A percentile compares a stretch with the other conserved stretches of the same genome.
Conservation (phyloP, 2,329 filamentous ascomycete genomes). For the Verruconis gallopava region DNA sequence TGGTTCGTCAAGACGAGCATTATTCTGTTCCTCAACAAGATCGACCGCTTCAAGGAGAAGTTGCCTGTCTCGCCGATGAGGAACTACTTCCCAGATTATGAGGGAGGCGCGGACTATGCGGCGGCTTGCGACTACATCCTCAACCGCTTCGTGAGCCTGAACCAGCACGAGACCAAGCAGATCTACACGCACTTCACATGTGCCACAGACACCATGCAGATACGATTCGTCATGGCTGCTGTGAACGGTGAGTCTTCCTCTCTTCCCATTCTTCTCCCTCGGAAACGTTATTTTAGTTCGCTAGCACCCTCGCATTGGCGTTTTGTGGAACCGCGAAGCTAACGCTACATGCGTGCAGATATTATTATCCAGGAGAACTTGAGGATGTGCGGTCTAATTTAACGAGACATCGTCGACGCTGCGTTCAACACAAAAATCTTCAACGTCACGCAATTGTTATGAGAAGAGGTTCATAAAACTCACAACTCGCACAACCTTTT, state of each 20-base stretch:
- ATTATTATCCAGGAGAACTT: slow-evolving; percentile 99
- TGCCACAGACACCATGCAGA: slow-evolving; percentile 96
- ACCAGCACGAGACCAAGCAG: slow-evolving; percentile 98
- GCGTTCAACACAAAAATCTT: too few species aligned
- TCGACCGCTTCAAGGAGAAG: slow-evolving; percentile 65
- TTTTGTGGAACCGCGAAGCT: too few species aligned
- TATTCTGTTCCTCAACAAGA: slow-evolving; percentile 64
- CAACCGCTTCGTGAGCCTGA: slow-evolving; percentile 94
- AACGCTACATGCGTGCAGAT: too few species aligned
- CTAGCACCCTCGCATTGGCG: too few species aligned
- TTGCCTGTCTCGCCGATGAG: slow-evolving; percentile 60
- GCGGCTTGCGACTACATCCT: slow-evolving; percentile 97
- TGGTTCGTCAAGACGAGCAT: slow-evolving; percentile 64
- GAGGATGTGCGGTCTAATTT: slow-evolving; percentile 92
- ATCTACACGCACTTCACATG: slow-evolving; percentile 99
- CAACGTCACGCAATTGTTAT: too few species aligned
- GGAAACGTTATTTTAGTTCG: too few species aligned
- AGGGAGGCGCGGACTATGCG: slow-evolving; percentile 88
- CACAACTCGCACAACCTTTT: too few species aligned
- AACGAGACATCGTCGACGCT: too few species aligned
- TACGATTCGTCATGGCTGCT: slow-evolving; percentile 98
- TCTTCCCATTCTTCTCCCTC: slow-evolving; percentile 1
- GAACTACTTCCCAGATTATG: slow-evolving; percentile 66
- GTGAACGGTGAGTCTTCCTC: slow-evolving; percentile 68
- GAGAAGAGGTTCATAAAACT: too few species aligned